Conservation (phyloP, 768 basidiomycete genomes). For the Holtermanniella nyarrowii region DNA sequence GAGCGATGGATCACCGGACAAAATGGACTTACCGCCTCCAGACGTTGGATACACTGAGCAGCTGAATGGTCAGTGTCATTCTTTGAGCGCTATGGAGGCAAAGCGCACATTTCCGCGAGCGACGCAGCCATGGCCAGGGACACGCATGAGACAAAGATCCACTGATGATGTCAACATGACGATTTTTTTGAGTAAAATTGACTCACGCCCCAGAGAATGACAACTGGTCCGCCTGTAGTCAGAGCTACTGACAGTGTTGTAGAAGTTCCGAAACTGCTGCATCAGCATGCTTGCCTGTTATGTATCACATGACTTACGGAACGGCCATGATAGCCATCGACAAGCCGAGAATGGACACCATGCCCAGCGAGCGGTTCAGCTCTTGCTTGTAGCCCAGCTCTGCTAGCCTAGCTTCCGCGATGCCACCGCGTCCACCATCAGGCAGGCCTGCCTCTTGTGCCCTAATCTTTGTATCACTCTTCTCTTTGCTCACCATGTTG, state of each 20-base stretch:
- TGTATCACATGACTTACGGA: slow-evolving; percentile 7
- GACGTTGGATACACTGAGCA: slow-evolving; percentile 36
- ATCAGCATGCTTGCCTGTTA: too few species aligned
- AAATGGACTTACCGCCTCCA: slow-evolving; percentile 23
- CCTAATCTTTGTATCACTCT: not conserved
- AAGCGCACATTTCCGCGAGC: slow-evolving; percentile 29
- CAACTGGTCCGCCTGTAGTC: slow-evolving; percentile 33
- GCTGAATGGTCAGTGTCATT: slow-evolving; percentile 3
- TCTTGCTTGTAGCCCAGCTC: slow-evolving; percentile 37
- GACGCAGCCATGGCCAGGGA: slow-evolving; percentile 25
- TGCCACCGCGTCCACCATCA: not conserved
- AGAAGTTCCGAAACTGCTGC: slow-evolving; percentile 24
- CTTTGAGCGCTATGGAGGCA: not conserved
- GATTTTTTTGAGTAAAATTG: not conserved
- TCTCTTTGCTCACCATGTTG: too few species aligned
- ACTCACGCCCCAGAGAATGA: slow-evolving; percentile 33
- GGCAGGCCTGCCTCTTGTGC: not conserved
- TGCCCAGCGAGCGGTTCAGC: slow-evolving; percentile 27
- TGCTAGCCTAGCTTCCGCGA: slow-evolving; percentile 14
- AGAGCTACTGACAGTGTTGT: slow-evolving; percentile 32
- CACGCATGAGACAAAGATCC: slow-evolving; percentile 27
- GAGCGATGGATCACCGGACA: not conserved
- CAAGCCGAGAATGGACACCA: slow-evolving; percentile 31
- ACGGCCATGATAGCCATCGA: slow-evolving; percentile 37
- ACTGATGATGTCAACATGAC: too few species aligned